Evolutionary conservation across 495 filamentous ascomycete species (phyloP).

Genomic region (Terfezia boudieri): DNA sequence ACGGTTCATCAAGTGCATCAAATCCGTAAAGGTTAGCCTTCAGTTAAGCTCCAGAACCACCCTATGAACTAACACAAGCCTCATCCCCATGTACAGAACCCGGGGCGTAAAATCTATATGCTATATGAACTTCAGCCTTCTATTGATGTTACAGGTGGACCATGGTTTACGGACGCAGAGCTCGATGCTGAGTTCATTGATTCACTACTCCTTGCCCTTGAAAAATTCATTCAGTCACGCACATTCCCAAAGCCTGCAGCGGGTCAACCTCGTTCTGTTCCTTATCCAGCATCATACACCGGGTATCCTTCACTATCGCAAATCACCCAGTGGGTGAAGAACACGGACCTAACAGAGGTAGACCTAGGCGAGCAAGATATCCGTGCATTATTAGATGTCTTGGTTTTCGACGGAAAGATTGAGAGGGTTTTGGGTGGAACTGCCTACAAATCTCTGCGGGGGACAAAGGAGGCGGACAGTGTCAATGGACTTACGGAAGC

Average conservation of each 20-base stretch:
- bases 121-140: slow-evolving; percentile 33
- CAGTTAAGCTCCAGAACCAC: too few species aligned
- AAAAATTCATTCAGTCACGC: slow-evolving; percentile 41
- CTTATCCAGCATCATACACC: slow-evolving; percentile 44
- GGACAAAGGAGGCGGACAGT: slow-evolving; percentile 18
- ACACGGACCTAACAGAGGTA: slow-evolving; percentile 38
- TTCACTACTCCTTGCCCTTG: slow-evolving; percentile 40
- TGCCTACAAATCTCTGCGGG: slow-evolving; percentile 29
- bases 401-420: slow-evolving; percentile 61
- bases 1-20: slow-evolving; percentile 33
- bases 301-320: slow-evolving; percentile 54
- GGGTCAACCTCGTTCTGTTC: slow-evolving; percentile 20
- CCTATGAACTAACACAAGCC: not conserved
- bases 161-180: slow-evolving; percentile 76
- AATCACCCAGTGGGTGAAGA: slow-evolving; percentile 48
- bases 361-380: slow-evolving; percentile 50
- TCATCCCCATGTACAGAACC: slow-evolving; percentile 22
- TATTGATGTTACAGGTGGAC: slow-evolving; percentile 74
- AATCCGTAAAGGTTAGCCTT: slow-evolving; percentile 28
- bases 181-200: slow-evolving; percentile 74
- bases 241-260: slow-evolving; percentile 22
- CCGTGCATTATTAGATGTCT: slow-evolving; percentile 56
- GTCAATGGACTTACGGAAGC: slow-evolving; percentile 58
- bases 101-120: slow-evolving; percentile 60
- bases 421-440: slow-evolving; percentile 33